A percentile compares a stretch with the other conserved stretches of the same genome.
Conservation (phyloP, 345 rosid genomes). For the Dipteronia sinensis region DNA sequence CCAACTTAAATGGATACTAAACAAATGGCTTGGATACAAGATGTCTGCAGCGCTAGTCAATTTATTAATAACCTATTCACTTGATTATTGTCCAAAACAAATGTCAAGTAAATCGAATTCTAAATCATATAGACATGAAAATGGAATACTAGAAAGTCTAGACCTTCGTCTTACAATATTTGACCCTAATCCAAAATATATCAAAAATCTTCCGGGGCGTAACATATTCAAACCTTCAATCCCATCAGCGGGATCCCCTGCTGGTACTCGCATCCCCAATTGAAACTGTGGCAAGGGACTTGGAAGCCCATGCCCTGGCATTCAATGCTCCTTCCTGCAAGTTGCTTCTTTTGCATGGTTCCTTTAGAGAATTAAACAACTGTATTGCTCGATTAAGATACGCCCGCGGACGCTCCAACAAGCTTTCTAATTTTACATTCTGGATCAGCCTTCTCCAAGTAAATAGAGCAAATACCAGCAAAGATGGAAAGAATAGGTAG, state of each 20-base stretch:
- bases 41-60: not conserved
- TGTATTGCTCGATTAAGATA: conserved; percentile 59
- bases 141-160: conserved; percentile 8
- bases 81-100: not conserved
- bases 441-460: conserved; percentile 51
- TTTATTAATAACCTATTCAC: not conserved
- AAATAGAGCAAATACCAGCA: conserved; percentile 40
- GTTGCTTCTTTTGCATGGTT: conserved; percentile 84
- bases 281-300: conserved; percentile 91
- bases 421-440: conserved; percentile 51
- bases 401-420: conserved; percentile 64
- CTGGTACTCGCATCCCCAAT: conserved; percentile 83
- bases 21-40: no score
- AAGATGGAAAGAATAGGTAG: conserved; percentile 54
- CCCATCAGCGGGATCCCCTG: conserved; percentile 25
- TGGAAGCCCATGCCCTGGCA: conserved; percentile 92
- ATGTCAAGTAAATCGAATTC: conserved; percentile 16
- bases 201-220: not conserved
- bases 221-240: no score
- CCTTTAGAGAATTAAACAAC: conserved; percentile 56
- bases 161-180: not conserved
- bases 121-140: conserved; percentile 23
- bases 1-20: no score
- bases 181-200: conserved; percentile 2
- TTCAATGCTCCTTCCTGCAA: conserved; percentile 90